Conservation (phyloP, 1,284 basidiomycete genomes). For the Rhodotorula sp. region DNA sequence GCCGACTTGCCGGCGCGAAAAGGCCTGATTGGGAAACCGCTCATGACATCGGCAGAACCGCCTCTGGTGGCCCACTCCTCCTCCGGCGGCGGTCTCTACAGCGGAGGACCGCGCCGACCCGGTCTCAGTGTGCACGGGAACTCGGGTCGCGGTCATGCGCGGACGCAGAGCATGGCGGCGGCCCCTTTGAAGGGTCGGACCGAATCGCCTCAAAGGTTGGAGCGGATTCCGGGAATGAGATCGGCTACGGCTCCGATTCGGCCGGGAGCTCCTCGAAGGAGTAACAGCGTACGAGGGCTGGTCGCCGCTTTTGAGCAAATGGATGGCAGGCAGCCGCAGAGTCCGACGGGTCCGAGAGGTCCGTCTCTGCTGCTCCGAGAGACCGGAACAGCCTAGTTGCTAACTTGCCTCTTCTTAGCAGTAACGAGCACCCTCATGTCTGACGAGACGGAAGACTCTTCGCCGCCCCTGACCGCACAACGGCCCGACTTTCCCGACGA, state of each 20-base stretch:
- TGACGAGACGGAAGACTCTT: neutral
- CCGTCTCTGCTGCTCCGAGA: neutral
- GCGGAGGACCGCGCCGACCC: slow-evolving; percentile 32
- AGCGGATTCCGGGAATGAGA: neutral
- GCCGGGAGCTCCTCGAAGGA: neutral
- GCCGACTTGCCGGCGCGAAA: slow-evolving; percentile 31
- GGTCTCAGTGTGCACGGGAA: neutral
- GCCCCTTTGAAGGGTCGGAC: neutral
- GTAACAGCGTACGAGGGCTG: neutral
- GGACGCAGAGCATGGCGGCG: slow-evolving; percentile 40
- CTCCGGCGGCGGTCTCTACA: slow-evolving; percentile 49
- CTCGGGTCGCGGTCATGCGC: slow-evolving; percentile 10
- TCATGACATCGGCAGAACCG: slow-evolving; percentile 15
- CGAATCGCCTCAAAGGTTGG: neutral
- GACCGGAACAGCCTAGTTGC: neutral
- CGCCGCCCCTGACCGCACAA: neutral
- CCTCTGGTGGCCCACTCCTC: slow-evolving; percentile 53
- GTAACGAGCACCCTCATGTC: neutral
- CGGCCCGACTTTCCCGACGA: slow-evolving; percentile 23
- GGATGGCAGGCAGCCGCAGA: neutral
- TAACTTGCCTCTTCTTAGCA: neutral
- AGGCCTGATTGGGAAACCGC: slow-evolving; percentile 39
- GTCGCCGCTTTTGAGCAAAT: neutral
- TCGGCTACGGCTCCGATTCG: slow-evolving; percentile 2
- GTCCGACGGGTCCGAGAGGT: neutral